phyloP scores from a whole-genome alignment of 148 eudicot species.

The Selenicereus undatus region DNA sequence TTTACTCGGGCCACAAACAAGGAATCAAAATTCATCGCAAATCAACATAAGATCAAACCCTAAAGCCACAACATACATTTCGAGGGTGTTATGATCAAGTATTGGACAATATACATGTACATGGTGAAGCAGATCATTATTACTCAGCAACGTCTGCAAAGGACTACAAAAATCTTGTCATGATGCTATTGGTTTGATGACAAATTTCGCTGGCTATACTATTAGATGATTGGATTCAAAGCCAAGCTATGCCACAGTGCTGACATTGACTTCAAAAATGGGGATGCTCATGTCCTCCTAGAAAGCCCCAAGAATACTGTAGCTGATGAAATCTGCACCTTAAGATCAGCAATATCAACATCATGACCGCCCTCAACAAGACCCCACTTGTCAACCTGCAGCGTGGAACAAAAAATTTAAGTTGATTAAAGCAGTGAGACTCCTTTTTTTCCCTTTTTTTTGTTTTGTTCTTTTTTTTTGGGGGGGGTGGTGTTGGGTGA shows the following conservation, averaged over 20 bases:
- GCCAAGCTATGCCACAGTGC: neutral
- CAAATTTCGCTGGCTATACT: constrained; percentile 1
- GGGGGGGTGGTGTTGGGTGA: neutral
- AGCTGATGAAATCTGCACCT: constrained; percentile 80
- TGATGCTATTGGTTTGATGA: neutral
- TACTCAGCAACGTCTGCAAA: neutral
- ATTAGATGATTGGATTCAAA: neutral
- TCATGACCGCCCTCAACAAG: constrained; percentile 99
- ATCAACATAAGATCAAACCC: neutral
- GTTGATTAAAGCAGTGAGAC: neutral
- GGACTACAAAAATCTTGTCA: constrained; percentile 8
- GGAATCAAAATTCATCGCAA: neutral
- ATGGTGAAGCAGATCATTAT: constrained; percentile 18
- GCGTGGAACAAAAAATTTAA: neutral
- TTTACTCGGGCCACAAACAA: neutral
- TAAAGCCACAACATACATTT: neutral
- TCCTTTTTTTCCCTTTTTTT: neutral
- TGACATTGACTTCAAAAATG: neutral
- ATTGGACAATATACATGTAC: neutral
- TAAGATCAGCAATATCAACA: constrained; percentile 86
- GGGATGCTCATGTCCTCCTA: constrained; percentile 36
- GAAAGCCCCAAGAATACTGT: constrained; percentile 81
- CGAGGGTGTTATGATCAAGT: neutral
- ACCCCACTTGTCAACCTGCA: constrained; percentile 88
- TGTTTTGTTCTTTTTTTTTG: neutral